Evolutionary conservation across 805 yeast genomes (phyloP).

Genomic region (baker's yeast (Saccharomyces cerevisiae)): DNA sequence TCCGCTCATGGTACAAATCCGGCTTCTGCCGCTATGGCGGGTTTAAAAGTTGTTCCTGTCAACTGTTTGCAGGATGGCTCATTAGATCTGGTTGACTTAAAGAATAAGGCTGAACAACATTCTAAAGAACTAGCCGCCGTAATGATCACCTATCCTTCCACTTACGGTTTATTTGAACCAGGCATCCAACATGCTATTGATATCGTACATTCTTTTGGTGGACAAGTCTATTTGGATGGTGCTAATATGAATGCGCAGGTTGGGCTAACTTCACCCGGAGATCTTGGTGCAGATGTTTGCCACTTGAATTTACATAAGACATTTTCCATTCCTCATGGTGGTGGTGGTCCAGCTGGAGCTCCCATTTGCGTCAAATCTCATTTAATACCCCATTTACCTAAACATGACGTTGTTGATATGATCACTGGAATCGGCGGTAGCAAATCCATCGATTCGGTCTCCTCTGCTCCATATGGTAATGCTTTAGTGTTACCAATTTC

Average conservation of each 20-base stretch:
- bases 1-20: conserved; percentile 99
- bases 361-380: conserved; percentile 90
- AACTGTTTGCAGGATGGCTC: conserved; percentile 83
- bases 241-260: conserved; percentile 99
- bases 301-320: conserved; percentile 95
- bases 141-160: conserved; percentile 96
- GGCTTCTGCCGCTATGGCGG: conserved; percentile 97
- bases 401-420: conserved; percentile 54
- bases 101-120: conserved; percentile 62
- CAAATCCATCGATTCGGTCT: conserved; percentile 63
- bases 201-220: conserved; percentile 79
- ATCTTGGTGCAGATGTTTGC: conserved; percentile 95
- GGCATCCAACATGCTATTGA: conserved; percentile 78
- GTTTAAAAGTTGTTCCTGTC: conserved; percentile 85
- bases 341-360: conserved; percentile 99
- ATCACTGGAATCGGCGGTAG: conserved; percentile 35
- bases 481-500: conserved; percentile 90
- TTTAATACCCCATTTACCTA: conserved; percentile 73
- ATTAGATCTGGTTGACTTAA: conserved; percentile 70
- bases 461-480: conserved; percentile 93
- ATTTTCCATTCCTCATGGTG: conserved; percentile 96
- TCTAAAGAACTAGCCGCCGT: conserved; percentile 70
- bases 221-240: conserved; percentile 95
- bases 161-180: conserved; percentile 94
- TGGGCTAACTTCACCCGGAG: conserved; percentile 95